Evolutionary conservation across 768 basidiomycete genomes (phyloP).

Genomic region (Crassisporium funariophilum): DNA sequence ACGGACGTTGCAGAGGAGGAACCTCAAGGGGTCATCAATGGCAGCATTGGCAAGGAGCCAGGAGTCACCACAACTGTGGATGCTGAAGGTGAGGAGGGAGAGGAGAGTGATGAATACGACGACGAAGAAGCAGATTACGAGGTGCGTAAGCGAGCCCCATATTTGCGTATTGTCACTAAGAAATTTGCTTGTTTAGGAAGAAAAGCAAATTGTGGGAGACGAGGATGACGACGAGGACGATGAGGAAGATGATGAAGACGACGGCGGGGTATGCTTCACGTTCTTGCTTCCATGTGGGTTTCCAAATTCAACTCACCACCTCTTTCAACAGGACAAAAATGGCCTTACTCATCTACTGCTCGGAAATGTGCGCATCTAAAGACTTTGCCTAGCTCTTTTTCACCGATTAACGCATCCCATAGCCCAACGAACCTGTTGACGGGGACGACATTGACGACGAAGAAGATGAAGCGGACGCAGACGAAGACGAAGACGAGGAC

Average conservation of each 20-base stretch:
- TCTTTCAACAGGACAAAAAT: slow-evolving; percentile 11
- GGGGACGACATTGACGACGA: slow-evolving; percentile 28
- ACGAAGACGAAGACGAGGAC: slow-evolving; percentile 32
- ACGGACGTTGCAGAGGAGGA: slow-evolving; percentile 5
- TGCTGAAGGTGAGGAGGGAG: slow-evolving; percentile 20
- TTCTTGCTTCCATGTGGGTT: not conserved
- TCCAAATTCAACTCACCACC: not conserved
- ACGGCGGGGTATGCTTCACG: slow-evolving; percentile 10
- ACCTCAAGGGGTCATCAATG: slow-evolving; percentile 4
- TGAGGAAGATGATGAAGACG: slow-evolving; percentile 14
- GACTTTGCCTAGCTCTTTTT: not conserved
- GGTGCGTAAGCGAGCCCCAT: slow-evolving; percentile 13
- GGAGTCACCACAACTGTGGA: not conserved
- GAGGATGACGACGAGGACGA: slow-evolving; percentile 29
- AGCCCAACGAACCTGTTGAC: slow-evolving; percentile 31
- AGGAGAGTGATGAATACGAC: slow-evolving; percentile 32
- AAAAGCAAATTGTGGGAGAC: slow-evolving; percentile 20
- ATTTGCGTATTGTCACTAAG: slow-evolving; percentile 2
- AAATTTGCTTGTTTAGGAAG: slow-evolving; percentile 17
- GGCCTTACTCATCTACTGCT: slow-evolving; percentile 32
- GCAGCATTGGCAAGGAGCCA: slow-evolving; percentile 1
- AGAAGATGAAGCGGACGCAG: slow-evolving; percentile 32
- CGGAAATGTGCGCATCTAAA: slow-evolving; percentile 25
- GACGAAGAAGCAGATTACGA: slow-evolving; percentile 27
- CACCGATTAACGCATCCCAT: not conserved